phyloP scores from a whole-genome alignment of 1,139 yeast genomes.

The Yamadazyma trypodendri region DNA sequence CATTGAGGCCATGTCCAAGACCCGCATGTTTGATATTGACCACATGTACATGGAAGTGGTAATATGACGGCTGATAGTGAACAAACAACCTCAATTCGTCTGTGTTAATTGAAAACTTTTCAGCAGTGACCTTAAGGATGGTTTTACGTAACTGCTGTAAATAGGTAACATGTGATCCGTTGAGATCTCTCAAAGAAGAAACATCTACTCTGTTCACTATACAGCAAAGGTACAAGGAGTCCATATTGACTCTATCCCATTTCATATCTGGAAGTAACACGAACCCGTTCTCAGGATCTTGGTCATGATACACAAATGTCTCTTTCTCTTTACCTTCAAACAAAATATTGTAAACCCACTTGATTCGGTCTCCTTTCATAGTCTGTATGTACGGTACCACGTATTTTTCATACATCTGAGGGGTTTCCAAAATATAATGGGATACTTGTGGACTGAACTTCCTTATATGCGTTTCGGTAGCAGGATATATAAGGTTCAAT shows the following conservation, averaged over 20 bases:
- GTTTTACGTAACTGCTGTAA: conserved; percentile 45
- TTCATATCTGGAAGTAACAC: conserved; percentile 79
- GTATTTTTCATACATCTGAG: conserved; percentile 58
- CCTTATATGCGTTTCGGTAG: conserved; percentile 78
- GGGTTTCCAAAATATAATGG: conserved; percentile 76
- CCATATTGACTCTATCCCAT: conserved; percentile 81
- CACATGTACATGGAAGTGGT: conserved; percentile 92
- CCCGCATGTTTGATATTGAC: conserved; percentile 76
- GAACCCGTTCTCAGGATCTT: conserved; percentile 55
- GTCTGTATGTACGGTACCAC: conserved; percentile 77
- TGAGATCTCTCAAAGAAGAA: conserved; percentile 75
- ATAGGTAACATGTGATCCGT: conserved; percentile 55
- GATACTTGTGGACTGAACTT: conserved; percentile 61
- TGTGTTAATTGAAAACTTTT: conserved; percentile 31
- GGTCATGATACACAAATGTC: conserved; percentile 62
- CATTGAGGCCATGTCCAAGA: conserved; percentile 65
- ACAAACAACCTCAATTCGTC: conserved; percentile 70
- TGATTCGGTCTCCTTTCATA: conserved; percentile 73
- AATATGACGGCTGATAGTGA: conserved; percentile 95
- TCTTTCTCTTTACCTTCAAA: conserved; percentile 85
- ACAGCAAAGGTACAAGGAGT: conserved; percentile 72
- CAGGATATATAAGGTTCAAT: conserved; percentile 81
- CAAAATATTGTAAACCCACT: conserved; percentile 90
- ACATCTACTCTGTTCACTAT: conserved; percentile 73
- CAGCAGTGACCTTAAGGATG: conserved; percentile 48